Evolutionary conservation across 441 rosid genomes (phyloP).

Genomic region (Gossypium lobatum): DNA sequence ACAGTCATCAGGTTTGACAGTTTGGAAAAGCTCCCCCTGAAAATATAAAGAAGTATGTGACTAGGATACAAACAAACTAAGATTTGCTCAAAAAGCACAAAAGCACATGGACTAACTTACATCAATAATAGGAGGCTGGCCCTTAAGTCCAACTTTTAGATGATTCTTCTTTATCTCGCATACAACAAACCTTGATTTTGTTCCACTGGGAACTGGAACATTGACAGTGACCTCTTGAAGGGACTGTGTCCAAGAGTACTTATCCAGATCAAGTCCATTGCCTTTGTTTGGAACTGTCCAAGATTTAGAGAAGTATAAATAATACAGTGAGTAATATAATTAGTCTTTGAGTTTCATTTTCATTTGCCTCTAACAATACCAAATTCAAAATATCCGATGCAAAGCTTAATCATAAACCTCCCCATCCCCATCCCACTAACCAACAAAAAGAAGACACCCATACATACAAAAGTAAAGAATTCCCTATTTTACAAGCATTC

Average conservation of each 20-base stretch:
- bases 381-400: neutral
- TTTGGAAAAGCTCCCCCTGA: conserved; percentile 74
- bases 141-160: conserved; percentile 88
- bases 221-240: conserved; percentile 73
- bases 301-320: neutral
- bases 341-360: neutral
- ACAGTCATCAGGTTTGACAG: conserved; percentile 80
- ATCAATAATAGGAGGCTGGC: conserved; percentile 83
- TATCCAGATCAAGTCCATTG: conserved; percentile 86
- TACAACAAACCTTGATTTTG: conserved; percentile 62
- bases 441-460: neutral
- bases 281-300: conserved; percentile 81
- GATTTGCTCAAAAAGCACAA: neutral
- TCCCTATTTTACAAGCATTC: neutral
- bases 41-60: conserved; percentile 12
- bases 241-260: conserved; percentile 84
- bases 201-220: conserved; percentile 81
- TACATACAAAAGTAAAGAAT: neutral
- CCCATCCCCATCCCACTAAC: neutral
- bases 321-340: neutral
- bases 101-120: conserved; percentile 37
- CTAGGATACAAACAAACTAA: neutral
- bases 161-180: conserved; percentile 86
- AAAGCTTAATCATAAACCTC: neutral
- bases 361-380: neutral